Evolutionary conservation across 1,284 basidiomycete genomes (phyloP).

Genomic region (Rhodotorula sp.): DNA sequence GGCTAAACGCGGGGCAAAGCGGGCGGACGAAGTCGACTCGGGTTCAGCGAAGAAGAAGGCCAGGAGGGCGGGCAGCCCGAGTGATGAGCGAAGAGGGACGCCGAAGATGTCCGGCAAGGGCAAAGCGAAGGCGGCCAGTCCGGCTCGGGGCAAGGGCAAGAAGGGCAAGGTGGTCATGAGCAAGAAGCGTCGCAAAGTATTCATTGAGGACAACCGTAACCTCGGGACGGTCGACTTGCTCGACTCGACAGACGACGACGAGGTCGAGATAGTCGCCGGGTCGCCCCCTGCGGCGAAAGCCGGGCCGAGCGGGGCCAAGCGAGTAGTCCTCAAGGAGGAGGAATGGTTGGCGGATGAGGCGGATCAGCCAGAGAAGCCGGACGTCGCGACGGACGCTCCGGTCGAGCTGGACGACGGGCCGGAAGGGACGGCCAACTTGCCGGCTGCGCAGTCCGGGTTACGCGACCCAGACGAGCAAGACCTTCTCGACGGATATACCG

Average conservation of each 20-base stretch:
- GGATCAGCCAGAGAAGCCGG: neutral
- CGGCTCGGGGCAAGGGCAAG: neutral
- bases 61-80: no score
- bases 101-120: no score
- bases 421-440: slow-evolving; percentile 1
- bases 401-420: slow-evolving; percentile 19
- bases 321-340: slow-evolving; percentile 27
- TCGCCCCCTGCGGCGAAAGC: neutral
- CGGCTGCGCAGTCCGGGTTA: neutral
- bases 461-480: slow-evolving; percentile 5
- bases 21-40: no score
- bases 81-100: no score
- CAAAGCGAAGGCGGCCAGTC: no score
- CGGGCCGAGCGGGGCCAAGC: neutral
- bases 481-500: neutral
- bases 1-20: no score
- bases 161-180: neutral
- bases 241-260: slow-evolving; percentile 19
- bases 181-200: neutral
- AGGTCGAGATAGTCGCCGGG: neutral
- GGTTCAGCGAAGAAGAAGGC: no score
- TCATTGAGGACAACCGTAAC: slow-evolving; percentile 25
- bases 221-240: slow-evolving; percentile 28
- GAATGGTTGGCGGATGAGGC: slow-evolving; percentile 21
- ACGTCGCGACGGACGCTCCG: neutral